Evolutionary conservation across 192 early-diverging fungal species (phyloP).

Genomic region (Backusella mclennaniae): DNA sequence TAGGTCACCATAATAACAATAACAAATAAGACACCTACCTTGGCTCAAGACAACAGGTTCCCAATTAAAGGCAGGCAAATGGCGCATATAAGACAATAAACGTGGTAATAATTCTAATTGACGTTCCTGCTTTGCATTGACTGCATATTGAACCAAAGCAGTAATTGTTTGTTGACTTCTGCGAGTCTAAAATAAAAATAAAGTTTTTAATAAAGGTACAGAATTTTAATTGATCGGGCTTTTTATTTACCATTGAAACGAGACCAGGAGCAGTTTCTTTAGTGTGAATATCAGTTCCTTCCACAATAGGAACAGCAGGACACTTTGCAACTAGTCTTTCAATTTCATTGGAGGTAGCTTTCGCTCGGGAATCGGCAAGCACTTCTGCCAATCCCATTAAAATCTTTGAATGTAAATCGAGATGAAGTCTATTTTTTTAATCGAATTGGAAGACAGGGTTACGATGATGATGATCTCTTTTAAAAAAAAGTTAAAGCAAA

Average conservation of each 20-base stretch:
- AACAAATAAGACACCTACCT: conserved; percentile 19
- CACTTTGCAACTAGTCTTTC: conserved; percentile 40
- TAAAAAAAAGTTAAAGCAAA: not conserved
- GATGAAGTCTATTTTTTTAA: conserved; percentile 42
- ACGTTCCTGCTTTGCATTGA: conserved; percentile 23
- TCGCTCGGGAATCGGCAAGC: conserved; percentile 44
- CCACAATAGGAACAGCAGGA: conserved; percentile 29
- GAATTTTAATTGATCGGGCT: not conserved
- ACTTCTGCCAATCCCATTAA: conserved; percentile 51
- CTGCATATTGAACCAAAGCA: conserved; percentile 29
- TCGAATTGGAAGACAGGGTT: not conserved
- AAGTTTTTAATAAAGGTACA: not conserved
- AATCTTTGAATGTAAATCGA: conserved; percentile 55
- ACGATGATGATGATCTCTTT: not conserved
- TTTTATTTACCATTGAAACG: conserved; percentile 18
- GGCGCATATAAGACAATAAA: conserved; percentile 29
- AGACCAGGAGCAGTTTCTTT: conserved; percentile 9
- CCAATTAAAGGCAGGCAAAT: conserved; percentile 32
- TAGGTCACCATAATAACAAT: conserved; percentile 23
- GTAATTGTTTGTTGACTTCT: conserved; percentile 32
- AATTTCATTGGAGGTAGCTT: conserved; percentile 42
- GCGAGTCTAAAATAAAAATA: conserved; percentile 26
- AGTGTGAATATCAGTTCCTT: conserved; percentile 20
- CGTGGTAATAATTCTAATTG: conserved; percentile 25
- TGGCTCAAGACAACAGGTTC: conserved; percentile 22